These are phyloP conservation scores for Thinopyrum elongatum DNA, from an alignment of 176 grass and related monocot species.

Conservation along the genomic window DNA sequence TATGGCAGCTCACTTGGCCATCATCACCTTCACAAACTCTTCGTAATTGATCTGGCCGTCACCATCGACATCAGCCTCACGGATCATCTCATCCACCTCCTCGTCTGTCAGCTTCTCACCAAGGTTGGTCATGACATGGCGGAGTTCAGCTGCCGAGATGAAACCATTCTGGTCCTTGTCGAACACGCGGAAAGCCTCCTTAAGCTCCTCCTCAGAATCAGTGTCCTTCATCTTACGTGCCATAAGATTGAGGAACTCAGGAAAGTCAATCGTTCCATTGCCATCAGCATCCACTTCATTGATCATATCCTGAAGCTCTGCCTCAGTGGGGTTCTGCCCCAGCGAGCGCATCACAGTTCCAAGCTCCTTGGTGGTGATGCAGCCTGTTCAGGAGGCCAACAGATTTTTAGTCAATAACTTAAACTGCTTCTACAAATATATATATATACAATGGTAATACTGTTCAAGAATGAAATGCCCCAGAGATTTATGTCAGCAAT, in stretches of 20 bases:
- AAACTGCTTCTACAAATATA: background rate
- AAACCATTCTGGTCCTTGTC: conserved; percentile 57
- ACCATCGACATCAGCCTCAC: conserved; percentile 31
- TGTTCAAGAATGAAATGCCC: background rate
- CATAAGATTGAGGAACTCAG: conserved; percentile 49
- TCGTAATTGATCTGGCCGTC: conserved; percentile 55
- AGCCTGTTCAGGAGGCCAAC: conserved; percentile 22
- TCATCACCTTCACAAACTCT: conserved; percentile 58
- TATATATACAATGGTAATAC: background rate
- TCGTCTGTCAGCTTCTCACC: conserved; percentile 51
- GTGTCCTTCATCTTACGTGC: conserved; percentile 52
- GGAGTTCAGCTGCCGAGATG: conserved; percentile 43
- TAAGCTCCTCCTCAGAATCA: conserved; percentile 43
- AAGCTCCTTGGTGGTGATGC: conserved; percentile 53
- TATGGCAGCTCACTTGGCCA: conserved; percentile 45
- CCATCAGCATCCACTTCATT: conserved; percentile 51
- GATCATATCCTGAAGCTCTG: conserved; percentile 52
- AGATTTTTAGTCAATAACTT: background rate
- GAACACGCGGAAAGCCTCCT: conserved; percentile 48
- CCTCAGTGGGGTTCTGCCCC: conserved; percentile 53
- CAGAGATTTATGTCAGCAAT: background rate
- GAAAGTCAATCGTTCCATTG: conserved; percentile 46
- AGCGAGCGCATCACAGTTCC: conserved; percentile 48
- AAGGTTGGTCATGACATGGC: conserved; percentile 59
- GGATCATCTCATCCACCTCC: conserved; percentile 50